Percentiles rank a stretch among this genome's conserved stretches.
phyloP scores from a whole-genome alignment of 2,329 filamentous ascomycete species.

The Fusarium hainanense region DNA sequence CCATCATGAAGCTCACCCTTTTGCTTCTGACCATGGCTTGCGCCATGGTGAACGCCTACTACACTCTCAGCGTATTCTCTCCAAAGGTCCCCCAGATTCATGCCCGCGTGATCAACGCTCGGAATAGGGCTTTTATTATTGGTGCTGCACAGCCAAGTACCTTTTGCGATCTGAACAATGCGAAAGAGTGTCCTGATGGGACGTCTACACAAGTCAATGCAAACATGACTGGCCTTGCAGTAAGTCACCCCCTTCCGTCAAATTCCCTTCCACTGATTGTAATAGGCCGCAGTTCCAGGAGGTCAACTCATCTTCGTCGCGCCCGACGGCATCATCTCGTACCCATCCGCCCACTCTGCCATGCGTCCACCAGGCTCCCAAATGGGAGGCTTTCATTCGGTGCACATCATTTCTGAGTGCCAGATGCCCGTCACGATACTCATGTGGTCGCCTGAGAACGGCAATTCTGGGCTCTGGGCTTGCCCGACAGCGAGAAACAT shows the following conservation, averaged over 20 bases:
- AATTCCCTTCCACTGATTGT: not conserved
- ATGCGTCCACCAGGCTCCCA: slow-evolving; percentile 63
- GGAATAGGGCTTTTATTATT: slow-evolving; percentile 44
- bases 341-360: slow-evolving; percentile 65
- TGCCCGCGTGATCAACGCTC: slow-evolving; percentile 45
- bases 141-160: slow-evolving; percentile 45
- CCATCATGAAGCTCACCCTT: slow-evolving; percentile 28
- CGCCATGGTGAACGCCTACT: slow-evolving; percentile 32
- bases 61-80: slow-evolving; percentile 43
- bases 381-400: slow-evolving; percentile 59
- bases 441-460: slow-evolving; percentile 41
- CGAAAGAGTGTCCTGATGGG: slow-evolving; percentile 43
- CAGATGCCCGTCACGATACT: slow-evolving; percentile 37
- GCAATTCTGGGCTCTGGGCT: slow-evolving; percentile 44
- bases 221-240: slow-evolving; percentile 46
- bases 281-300: slow-evolving; percentile 66
- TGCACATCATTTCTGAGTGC: slow-evolving; percentile 44
- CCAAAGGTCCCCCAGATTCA: slow-evolving; percentile 40
- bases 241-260: not conserved
- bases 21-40: not conserved
- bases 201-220: slow-evolving; percentile 44
- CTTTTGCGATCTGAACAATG: slow-evolving; percentile 37
- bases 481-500: slow-evolving; percentile 34
- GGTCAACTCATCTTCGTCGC: slow-evolving; percentile 71
- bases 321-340: slow-evolving; percentile 64